phyloP scores from a whole-genome alignment of 1,284 basidiomycete genomes.

The Taiwanofungus camphoratus region DNA sequence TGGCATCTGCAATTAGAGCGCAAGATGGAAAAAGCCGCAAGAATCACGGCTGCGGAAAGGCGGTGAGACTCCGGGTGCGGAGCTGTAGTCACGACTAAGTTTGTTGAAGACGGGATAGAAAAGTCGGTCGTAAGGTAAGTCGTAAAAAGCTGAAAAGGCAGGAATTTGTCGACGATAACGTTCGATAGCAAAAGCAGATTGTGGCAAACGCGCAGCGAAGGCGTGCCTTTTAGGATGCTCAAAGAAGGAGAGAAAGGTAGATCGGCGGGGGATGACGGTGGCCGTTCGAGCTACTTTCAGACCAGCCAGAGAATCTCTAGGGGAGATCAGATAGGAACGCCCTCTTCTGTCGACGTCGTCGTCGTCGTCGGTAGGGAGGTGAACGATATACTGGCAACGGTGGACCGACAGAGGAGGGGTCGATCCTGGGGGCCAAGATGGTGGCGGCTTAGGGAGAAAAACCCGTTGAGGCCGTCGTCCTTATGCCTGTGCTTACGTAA shows the following conservation, averaged over 20 bases:
- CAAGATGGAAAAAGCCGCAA: slow-evolving; percentile 25
- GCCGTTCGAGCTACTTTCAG: slow-evolving; percentile 19
- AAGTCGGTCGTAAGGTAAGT: slow-evolving; percentile 45
- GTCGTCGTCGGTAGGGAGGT: slow-evolving; percentile 37
- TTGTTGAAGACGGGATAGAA: slow-evolving; percentile 25
- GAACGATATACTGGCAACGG: slow-evolving; percentile 31
- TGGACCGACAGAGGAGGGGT: slow-evolving; percentile 34
- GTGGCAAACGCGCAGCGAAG: slow-evolving; percentile 85
- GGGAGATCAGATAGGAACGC: slow-evolving; percentile 22
- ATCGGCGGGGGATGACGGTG: slow-evolving; percentile 28
- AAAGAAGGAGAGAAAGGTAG: slow-evolving; percentile 30
- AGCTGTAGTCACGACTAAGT: slow-evolving; percentile 17
- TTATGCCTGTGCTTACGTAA: slow-evolving; percentile 19
- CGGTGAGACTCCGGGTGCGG: slow-evolving; percentile 19
- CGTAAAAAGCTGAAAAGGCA: slow-evolving; percentile 32
- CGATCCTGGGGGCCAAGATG: slow-evolving; percentile 36
- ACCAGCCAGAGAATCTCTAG: slow-evolving; percentile 27
- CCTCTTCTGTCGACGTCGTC: slow-evolving; percentile 35
- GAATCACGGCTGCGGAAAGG: slow-evolving; percentile 20
- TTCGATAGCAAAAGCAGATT: slow-evolving; percentile 23
- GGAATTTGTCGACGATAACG: slow-evolving; percentile 29
- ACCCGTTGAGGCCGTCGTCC: slow-evolving; percentile 8
- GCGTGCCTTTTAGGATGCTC: slow-evolving; percentile 74
- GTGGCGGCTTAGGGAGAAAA: slow-evolving; percentile 26
- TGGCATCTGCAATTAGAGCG: slow-evolving; percentile 65